These are phyloP conservation scores for Metschnikowia peoriensis DNA, from an alignment of 805 yeast species.

Conservation along the genomic window DNA sequence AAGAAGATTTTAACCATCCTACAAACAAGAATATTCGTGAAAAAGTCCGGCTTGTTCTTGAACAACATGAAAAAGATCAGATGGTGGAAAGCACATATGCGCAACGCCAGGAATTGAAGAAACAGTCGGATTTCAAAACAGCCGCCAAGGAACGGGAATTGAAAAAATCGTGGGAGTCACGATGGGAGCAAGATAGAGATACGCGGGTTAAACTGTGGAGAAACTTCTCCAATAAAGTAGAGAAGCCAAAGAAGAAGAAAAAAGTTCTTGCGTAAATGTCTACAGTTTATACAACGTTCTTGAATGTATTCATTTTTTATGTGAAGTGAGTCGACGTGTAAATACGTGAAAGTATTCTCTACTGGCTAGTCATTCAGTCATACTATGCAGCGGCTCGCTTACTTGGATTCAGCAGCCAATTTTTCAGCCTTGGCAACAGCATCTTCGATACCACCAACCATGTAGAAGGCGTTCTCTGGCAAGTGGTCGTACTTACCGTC, in stretches of 20 bases:
- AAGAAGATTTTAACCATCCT: conserved; percentile 24
- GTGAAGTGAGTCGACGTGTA: conserved; percentile 17
- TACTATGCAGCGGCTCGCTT: conserved; percentile 30
- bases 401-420: conserved; percentile 89
- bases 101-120: conserved; percentile 29
- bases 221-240: conserved; percentile 41
- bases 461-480: conserved; percentile 99
- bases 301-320: conserved; percentile 17
- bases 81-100: conserved; percentile 25
- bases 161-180: conserved; percentile 33
- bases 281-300: conserved; percentile 7
- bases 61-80: conserved; percentile 33
- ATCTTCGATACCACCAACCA: conserved; percentile 99
- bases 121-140: conserved; percentile 27
- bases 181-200: conserved; percentile 65
- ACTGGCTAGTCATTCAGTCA: conserved; percentile 23
- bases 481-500: conserved; percentile 98
- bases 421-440: conserved; percentile 98
- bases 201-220: conserved; percentile 62
- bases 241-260: conserved; percentile 46
- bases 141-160: conserved; percentile 33
- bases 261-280: conserved; percentile 38
- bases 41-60: conserved; percentile 43
- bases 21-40: conserved; percentile 27
- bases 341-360: conserved; percentile 17